Percentiles rank a stretch among this genome's conserved stretches.
Conservation (phyloP, 129 eudicot genomes). For the Centaurea solstitialis region DNA sequence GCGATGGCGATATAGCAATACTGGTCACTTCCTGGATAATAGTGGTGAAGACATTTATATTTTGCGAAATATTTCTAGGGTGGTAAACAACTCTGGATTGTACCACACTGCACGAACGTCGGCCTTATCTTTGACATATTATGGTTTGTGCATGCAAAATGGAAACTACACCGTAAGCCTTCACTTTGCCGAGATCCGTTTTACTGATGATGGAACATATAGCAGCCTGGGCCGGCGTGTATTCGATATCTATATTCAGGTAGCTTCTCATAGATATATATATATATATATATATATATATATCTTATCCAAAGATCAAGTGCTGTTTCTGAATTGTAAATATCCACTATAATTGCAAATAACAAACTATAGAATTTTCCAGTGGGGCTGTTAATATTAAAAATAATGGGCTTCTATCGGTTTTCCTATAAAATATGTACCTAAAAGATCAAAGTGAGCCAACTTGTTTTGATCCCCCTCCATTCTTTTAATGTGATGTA, state of each 20-base stretch:
- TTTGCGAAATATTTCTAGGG: constrained; percentile 10
- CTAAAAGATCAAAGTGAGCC: background rate
- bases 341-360: background rate
- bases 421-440: background rate
- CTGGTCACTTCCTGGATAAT: constrained; percentile 70
- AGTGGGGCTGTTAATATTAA: too few relatives aligned
- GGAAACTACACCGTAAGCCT: constrained; percentile 74
- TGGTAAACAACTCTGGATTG: constrained; percentile 32
- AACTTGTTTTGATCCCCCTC: background rate
- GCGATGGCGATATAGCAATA: constrained; percentile 79
- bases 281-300: too few relatives aligned
- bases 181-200: constrained; percentile 78
- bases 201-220: constrained; percentile 42
- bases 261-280: constrained; percentile 11
- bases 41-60: constrained; percentile 6
- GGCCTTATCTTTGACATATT: constrained; percentile 73
- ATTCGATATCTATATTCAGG: constrained; percentile 86
- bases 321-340: background rate
- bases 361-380: background rate
- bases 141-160: constrained; percentile 54
- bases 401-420: background rate
- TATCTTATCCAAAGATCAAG: background rate
- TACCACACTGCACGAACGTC: constrained; percentile 60
- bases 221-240: constrained; percentile 76
- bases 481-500: background rate